A percentile compares a stretch with the other conserved stretches of the same genome.
Evolutionary conservation across 768 basidiomycete genomes (phyloP).

Genomic region (Ephemerocybe angulata): DNA sequence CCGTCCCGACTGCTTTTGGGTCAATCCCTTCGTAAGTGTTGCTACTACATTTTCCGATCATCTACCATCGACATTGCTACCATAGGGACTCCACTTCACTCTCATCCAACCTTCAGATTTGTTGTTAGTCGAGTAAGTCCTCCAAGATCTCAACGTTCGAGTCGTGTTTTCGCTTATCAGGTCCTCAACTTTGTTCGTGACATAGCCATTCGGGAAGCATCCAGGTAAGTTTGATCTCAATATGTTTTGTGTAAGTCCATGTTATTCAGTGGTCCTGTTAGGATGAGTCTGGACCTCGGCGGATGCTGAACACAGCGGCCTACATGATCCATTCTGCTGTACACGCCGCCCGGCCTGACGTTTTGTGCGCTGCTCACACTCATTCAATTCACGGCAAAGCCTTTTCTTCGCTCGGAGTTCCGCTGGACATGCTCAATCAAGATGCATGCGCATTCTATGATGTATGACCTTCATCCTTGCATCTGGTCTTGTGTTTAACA

Average conservation of each 20-base stretch:
- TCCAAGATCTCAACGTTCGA: background rate
- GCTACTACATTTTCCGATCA: background rate
- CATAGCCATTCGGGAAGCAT: slow-evolving; percentile 25
- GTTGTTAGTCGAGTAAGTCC: slow-evolving; percentile 40
- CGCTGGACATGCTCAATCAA: slow-evolving; percentile 41
- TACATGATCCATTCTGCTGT: slow-evolving; percentile 41
- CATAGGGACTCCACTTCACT: slow-evolving; percentile 42
- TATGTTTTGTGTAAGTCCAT: background rate
- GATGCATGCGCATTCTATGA: slow-evolving; percentile 43
- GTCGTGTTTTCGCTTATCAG: no score
- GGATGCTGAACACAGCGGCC: slow-evolving; percentile 30
- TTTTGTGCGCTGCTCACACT: slow-evolving; percentile 44
- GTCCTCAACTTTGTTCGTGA: no score
- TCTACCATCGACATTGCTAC: background rate
- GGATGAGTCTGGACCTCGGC: slow-evolving; percentile 27
- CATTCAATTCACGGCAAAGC: slow-evolving; percentile 49
- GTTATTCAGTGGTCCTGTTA: slow-evolving; percentile 9
- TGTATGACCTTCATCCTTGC: slow-evolving; percentile 13
- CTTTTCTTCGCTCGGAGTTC: slow-evolving; percentile 42
- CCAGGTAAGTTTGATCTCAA: slow-evolving; percentile 14
- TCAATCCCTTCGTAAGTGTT: slow-evolving; percentile 40
- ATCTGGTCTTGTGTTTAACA: slow-evolving; percentile 1
- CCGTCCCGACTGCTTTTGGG: slow-evolving; percentile 42
- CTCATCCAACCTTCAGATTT: slow-evolving; percentile 42
- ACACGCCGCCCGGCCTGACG: slow-evolving; percentile 46